Percentiles rank a stretch among this genome's conserved stretches.
These are phyloP conservation scores for Lactarius indigo DNA, from an alignment of 768 basidiomycete genomes.

Conservation along the genomic window DNA sequence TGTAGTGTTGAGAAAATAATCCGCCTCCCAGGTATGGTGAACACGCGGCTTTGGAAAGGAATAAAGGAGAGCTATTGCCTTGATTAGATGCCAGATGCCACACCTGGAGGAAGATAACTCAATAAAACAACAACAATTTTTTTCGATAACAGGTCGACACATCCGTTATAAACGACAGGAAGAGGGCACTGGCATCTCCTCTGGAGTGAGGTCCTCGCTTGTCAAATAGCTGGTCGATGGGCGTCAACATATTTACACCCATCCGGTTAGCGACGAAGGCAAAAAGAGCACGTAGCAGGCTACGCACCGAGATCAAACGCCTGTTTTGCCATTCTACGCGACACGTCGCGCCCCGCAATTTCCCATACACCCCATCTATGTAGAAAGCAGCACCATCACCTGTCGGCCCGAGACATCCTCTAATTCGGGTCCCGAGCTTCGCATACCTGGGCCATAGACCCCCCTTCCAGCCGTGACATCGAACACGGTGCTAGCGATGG, in stretches of 20 bases:
- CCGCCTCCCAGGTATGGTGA: too few species aligned
- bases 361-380: constrained; percentile 89
- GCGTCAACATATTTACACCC: constrained; percentile 79
- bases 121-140: background rate
- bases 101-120: background rate
- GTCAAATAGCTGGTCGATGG: constrained; percentile 83
- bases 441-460: constrained; percentile 93
- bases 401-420: background rate
- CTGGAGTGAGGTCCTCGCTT: constrained; percentile 67
- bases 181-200: constrained; percentile 68
- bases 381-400: background rate
- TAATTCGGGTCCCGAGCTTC: background rate
- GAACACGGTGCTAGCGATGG: constrained; percentile 85
- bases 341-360: constrained; percentile 95
- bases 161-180: background rate
- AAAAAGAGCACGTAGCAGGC: background rate
- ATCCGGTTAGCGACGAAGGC: constrained; percentile 11
- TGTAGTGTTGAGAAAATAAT: too few species aligned
- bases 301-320: constrained; percentile 83
- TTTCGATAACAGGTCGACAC: background rate
- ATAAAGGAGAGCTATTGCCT: too few species aligned
- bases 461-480: constrained; percentile 86
- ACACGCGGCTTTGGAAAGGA: too few species aligned
- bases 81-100: background rate
- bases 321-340: constrained; percentile 96